Evolutionary conservation across 257 asterid genomes (phyloP).

Genomic region (Scutellaria barbata): DNA sequence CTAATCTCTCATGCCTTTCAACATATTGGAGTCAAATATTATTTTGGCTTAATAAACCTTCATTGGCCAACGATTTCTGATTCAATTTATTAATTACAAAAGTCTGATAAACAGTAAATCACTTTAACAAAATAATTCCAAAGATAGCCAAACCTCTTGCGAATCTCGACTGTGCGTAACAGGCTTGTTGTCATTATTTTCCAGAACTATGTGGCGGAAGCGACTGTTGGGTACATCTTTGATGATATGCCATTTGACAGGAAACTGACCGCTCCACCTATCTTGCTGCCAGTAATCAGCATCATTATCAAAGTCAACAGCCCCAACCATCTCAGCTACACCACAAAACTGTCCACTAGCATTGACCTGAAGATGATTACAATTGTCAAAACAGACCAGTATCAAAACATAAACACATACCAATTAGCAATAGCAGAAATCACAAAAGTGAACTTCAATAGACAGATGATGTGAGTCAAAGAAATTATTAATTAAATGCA

Average conservation of each 20-base stretch:
- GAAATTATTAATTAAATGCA: slow-evolving; percentile 2
- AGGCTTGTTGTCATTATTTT: slow-evolving; percentile 98
- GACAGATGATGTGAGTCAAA: slow-evolving; percentile 22
- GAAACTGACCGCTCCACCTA: slow-evolving; percentile 99
- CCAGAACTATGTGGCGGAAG: slow-evolving; percentile 90
- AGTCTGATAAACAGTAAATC: slow-evolving; percentile 12
- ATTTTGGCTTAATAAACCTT: slow-evolving; percentile 12
- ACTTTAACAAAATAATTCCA: slow-evolving; percentile 17
- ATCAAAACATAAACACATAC: slow-evolving; percentile 18
- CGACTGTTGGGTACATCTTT: slow-evolving; percentile 96
- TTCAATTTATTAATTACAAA: background rate
- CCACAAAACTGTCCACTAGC: slow-evolving; percentile 99
- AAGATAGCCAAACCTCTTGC: slow-evolving; percentile 74
- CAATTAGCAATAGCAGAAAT: slow-evolving; percentile 25
- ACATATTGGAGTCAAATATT: background rate
- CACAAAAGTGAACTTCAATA: slow-evolving; percentile 1
- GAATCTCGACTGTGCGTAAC: slow-evolving; percentile 99
- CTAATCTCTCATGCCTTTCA: slow-evolving; percentile 10
- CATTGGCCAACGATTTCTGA: background rate
- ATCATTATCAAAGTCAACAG: slow-evolving; percentile 86
- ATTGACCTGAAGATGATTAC: slow-evolving; percentile 67
- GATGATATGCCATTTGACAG: slow-evolving; percentile 91
- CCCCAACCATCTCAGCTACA: slow-evolving; percentile 96
- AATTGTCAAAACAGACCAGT: slow-evolving; percentile 32
- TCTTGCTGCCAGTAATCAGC: slow-evolving; percentile 99